Evolutionary conservation across 805 yeast species (phyloP), one percentile per base, ranked within the genome.

Genomic region (Candida chilensis): DNA sequence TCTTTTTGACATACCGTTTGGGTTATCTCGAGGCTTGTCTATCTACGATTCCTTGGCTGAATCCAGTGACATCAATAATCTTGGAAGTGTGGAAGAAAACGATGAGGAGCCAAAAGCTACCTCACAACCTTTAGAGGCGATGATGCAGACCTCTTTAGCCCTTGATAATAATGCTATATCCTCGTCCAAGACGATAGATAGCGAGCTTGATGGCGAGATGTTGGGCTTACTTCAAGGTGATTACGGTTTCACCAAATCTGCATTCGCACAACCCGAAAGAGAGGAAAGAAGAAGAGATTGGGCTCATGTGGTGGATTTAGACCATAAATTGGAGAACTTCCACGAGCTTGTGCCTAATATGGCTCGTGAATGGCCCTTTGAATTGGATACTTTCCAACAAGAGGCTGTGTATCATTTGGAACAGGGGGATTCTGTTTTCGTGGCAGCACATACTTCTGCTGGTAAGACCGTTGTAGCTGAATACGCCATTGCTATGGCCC

Each of bases 381-480:
- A 87, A 50, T 64, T 92, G 28, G 99, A 92, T 57, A 78, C 82
- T 20, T 92, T 92, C 57, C 99, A 92, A 51, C 87, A 92, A 48
- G 97, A 92, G 56, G 98, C 99, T 0, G 82, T 92, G 0, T 92
- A 83, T 48, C 97, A 88, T 54, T 63, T 92, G 37, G 99, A 92
- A 48, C 95, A 87, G 53, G 97, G 97, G 22, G 98, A 92, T 48
- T 90, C 97, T 5, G 99, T 92, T 3, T 92, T 92, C 56, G 95
- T 92, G 3, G 97, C 97, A 3, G 99, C 99, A 0, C 98, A 90
- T 53, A 90, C 98, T 0, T 90, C 97, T 3, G 98, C 98, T 0
- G 98, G 98, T 57, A 90, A 90, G 48, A 90, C 98, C 0, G 98
- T 90, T 3, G 95, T 92, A 16, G 98, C 98, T 0, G 98, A 90